These are phyloP conservation scores for Torulaspora microellipsoides DNA, from an alignment of 805 yeast species.

Conservation along the genomic window DNA sequence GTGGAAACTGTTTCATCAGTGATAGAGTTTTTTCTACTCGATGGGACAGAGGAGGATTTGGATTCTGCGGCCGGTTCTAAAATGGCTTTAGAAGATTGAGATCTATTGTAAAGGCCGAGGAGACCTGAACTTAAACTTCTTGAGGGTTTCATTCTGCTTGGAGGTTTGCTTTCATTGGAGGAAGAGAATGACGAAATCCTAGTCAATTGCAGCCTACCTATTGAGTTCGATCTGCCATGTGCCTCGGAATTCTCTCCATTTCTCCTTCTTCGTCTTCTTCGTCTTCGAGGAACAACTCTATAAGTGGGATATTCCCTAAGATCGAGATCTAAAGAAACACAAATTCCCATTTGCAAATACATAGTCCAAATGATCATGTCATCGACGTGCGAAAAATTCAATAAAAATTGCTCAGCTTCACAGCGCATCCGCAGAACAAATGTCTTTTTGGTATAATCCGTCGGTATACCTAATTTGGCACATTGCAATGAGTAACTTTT, in stretches of 20 bases:
- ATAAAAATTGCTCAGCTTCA: slow-evolving; percentile 76
- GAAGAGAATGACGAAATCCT: neutral
- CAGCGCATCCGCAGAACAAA: slow-evolving; percentile 70
- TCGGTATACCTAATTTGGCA: slow-evolving; percentile 79
- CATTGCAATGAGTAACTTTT: slow-evolving; percentile 77
- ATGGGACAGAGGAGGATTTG: slow-evolving; percentile 1
- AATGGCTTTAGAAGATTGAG: neutral
- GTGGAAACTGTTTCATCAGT: slow-evolving; percentile 6
- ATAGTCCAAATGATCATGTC: slow-evolving; percentile 77
- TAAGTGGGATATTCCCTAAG: slow-evolving; percentile 69
- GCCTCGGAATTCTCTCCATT: slow-evolving; percentile 12
- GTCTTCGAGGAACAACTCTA: slow-evolving; percentile 75
- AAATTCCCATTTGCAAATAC: slow-evolving; percentile 68
- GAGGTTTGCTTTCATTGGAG: neutral
- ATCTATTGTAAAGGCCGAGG: slow-evolving; percentile 1
- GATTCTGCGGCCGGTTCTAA: neutral
- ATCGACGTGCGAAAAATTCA: slow-evolving; percentile 58
- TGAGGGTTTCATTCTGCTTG: slow-evolving; percentile 1
- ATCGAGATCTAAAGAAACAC: slow-evolving; percentile 70
- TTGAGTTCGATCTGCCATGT: slow-evolving; percentile 4
- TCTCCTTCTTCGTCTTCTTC: slow-evolving; percentile 43
- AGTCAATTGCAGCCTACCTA: neutral
- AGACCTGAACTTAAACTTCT: slow-evolving; percentile 11
- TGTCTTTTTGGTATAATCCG: slow-evolving; percentile 70
- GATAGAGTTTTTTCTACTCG: slow-evolving; percentile 5